phyloP scores from a whole-genome alignment of 2,329 filamentous ascomycete genomes.

The Nemania abortiva region DNA sequence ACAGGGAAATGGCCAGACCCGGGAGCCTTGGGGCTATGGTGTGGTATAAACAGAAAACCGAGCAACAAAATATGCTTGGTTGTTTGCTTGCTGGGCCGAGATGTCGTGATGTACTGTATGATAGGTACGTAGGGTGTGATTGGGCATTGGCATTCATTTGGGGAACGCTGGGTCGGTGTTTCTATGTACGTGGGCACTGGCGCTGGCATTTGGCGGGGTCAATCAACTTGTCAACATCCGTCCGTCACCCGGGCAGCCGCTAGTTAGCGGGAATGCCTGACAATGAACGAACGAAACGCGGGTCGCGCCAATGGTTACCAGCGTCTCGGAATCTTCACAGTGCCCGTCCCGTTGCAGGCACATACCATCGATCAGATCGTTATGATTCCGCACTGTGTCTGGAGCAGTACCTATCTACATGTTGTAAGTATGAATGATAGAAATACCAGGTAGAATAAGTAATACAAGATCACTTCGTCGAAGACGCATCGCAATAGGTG shows the following conservation, averaged over 20 bases:
- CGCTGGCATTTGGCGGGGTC: constrained; percentile 47
- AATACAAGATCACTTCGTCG: no score
- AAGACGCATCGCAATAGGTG: no score
- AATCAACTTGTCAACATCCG: constrained; percentile 49
- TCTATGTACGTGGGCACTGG: neutral
- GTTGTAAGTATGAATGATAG: no score
- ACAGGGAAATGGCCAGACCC: neutral
- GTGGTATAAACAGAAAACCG: constrained; percentile 20
- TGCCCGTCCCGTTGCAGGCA: neutral
- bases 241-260: constrained; percentile 50
- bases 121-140: constrained; percentile 38
- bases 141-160: constrained; percentile 40
- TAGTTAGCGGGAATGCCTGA: constrained; percentile 28
- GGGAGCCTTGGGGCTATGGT: neutral
- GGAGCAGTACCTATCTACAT: no score
- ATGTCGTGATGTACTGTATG: constrained; percentile 11
- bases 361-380: neutral
- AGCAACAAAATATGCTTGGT: constrained; percentile 12
- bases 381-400: neutral
- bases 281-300: constrained; percentile 12
- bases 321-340: constrained; percentile 26
- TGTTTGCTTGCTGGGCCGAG: constrained; percentile 15
- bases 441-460: no score
- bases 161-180: neutral
- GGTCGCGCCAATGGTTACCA: constrained; percentile 29